A percentile compares a stretch with the other conserved stretches of the same genome.
Evolutionary conservation across 2,329 filamentous ascomycete genomes (phyloP).

Genomic region (Xylariales sp.): DNA sequence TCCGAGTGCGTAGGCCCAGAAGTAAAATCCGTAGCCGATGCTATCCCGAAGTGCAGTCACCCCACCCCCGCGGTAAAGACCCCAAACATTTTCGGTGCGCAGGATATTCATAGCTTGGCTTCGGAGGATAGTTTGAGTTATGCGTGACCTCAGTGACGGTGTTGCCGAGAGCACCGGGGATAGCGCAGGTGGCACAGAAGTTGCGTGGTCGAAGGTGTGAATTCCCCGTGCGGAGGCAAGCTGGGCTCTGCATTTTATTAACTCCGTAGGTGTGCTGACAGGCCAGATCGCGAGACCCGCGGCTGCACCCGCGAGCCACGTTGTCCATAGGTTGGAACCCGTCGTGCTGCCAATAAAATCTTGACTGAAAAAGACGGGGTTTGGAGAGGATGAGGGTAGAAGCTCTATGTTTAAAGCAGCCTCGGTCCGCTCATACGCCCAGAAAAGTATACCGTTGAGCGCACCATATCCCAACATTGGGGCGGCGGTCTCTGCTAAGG

Average conservation of each 20-base stretch:
- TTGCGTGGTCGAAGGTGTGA: neutral
- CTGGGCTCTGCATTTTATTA: slow-evolving; percentile 90
- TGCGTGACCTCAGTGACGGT: slow-evolving; percentile 67
- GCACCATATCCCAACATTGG: slow-evolving; percentile 91
- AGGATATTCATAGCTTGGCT: slow-evolving; percentile 56
- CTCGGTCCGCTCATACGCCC: slow-evolving; percentile 89
- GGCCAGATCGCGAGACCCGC: slow-evolving; percentile 88
- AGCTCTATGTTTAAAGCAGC: slow-evolving; percentile 63
- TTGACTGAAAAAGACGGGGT: neutral
- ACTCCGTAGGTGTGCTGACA: slow-evolving; percentile 87
- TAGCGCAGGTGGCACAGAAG: slow-evolving; percentile 37
- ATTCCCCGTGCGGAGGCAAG: slow-evolving; percentile 55
- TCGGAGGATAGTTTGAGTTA: slow-evolving; percentile 71
- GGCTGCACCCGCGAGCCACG: slow-evolving; percentile 82
- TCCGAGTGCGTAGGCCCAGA: slow-evolving; percentile 88
- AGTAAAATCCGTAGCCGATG: slow-evolving; percentile 97
- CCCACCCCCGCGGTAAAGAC: slow-evolving; percentile 82
- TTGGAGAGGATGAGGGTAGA: slow-evolving; percentile 37
- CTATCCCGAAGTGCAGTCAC: slow-evolving; percentile 87
- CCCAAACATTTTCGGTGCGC: slow-evolving; percentile 68
- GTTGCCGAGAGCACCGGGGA: neutral
- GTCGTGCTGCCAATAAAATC: slow-evolving; percentile 41
- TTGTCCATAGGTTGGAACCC: slow-evolving; percentile 66
- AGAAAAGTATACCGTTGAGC: slow-evolving; percentile 89
- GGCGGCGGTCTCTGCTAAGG: slow-evolving; percentile 77